These are phyloP conservation scores for Aspergillus carlsbadensis DNA, from an alignment of 495 filamentous ascomycete genomes.

Conservation along the genomic window DNA sequence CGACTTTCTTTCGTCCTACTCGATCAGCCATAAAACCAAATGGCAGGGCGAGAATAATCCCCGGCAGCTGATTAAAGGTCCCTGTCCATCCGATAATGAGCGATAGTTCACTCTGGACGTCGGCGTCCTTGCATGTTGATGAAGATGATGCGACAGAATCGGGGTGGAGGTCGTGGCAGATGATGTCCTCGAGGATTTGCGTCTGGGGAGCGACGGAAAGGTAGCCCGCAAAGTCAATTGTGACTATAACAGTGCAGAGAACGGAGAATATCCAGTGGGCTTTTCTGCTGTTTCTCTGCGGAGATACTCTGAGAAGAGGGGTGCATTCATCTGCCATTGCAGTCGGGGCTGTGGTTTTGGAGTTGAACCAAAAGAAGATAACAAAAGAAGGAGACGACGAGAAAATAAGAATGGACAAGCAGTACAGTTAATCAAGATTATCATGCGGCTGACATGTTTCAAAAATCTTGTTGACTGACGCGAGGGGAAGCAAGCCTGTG, in stretches of 20 bases:
- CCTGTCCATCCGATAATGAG: not conserved
- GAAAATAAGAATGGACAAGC: no score
- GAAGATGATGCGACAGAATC: not conserved
- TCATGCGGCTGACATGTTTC: no score
- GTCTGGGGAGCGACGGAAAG: conserved; percentile 13
- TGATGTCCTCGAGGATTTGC: conserved; percentile 9
- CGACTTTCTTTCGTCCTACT: conserved; percentile 2
- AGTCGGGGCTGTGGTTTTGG: no score
- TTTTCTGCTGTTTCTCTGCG: no score
- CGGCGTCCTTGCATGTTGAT: not conserved
- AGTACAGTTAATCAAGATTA: no score
- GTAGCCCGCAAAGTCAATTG: conserved; percentile 10
- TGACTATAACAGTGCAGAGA: conserved; percentile 1
- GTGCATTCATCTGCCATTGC: no score
- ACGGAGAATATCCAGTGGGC: not conserved
- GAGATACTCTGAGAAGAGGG: no score
- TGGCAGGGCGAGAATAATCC: conserved; percentile 8
- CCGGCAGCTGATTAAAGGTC: conserved; percentile 2
- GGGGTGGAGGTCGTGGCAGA: conserved; percentile 11
- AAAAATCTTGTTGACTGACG: no score
- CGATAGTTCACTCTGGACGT: no score
- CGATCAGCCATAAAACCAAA: conserved; percentile 13
- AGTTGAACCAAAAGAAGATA: no score
- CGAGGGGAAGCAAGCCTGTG: no score
- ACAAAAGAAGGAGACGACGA: no score